Base-by-base conservation (phyloP, 192 early-diverging fungal genomes). In the Helicostylum pulchrum region DNA sequence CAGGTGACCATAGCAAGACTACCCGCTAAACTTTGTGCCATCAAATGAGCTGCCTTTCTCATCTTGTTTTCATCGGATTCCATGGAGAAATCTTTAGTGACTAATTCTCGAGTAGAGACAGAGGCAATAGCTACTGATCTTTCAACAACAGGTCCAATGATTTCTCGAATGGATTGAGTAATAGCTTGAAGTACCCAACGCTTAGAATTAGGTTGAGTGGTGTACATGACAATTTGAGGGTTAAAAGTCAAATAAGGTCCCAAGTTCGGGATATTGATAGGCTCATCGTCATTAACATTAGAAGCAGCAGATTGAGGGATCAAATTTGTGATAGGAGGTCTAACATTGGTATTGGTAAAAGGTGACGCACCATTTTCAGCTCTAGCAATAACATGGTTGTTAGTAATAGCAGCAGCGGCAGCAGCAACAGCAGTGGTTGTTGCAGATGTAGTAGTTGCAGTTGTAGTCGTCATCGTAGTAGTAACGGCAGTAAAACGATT, bases 1-100 rank as follows among this genome's bases (percentile, higher is more conserved):
- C 93, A 96, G 14, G 93, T 92, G 17, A 95, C 94, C 45, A 95
- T 85, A 2, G 94, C 94, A 34, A 73, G 57, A 14, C 62, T 64
- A 19, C 66, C 66, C 6, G 95, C 94, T 9, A 99, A 72, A 21
- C 88, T 93, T 65, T 97, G 94, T 9, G 90, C 94, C 96, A 99
- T 99, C 26, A 91, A 73, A 68, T 96, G 94, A 7, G 95, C 95
- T 0, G 97, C 89, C 50, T 93, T 90, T 52, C 93, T 83, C 88
- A 99, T 89, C 66, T 92, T 89, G 49, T 91, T 90, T 70, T 98
- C 97, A 70, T 95, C 92, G 5, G 91, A 85, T 72, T 99, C 97
- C 67, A 91, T 83, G 0, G 91, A 92, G 81, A 98, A 98, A 70
- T 99, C 97, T 76, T 99, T 99, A 47, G 90, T 72, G 21, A 98